Percentiles rank a stretch among this genome's conserved stretches.
Evolutionary conservation across 1,139 yeast genomes (phyloP).

Genomic region (Zygoascus sp.): DNA sequence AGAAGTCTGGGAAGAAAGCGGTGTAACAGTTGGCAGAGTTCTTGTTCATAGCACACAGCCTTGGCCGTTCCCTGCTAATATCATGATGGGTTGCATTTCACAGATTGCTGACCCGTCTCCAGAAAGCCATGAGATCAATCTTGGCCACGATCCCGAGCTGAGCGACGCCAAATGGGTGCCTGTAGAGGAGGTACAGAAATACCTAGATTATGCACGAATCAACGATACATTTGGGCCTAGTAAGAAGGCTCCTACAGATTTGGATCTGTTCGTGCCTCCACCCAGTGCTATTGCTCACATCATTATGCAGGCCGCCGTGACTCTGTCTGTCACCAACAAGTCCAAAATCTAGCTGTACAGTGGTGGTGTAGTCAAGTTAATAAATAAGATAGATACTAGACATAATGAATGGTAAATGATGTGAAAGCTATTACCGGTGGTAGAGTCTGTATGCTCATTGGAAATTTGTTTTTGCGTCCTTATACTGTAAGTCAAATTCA

Average conservation of each 20-base stretch:
- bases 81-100: slow-evolving; percentile 91
- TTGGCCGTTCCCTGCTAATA: slow-evolving; percentile 93
- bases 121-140: slow-evolving; percentile 43
- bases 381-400: no score
- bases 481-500: no score
- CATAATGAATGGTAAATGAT: no score
- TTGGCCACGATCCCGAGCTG: slow-evolving; percentile 81
- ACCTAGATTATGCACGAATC: slow-evolving; percentile 41
- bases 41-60: slow-evolving; percentile 72
- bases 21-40: slow-evolving; percentile 61
- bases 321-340: slow-evolving; percentile 2
- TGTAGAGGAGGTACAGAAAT: slow-evolving; percentile 45
- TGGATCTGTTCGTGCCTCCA: slow-evolving; percentile 43
- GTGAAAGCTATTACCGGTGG: no score
- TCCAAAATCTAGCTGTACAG: background rate
- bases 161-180: slow-evolving; percentile 84
- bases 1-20: slow-evolving; percentile 95
- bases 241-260: slow-evolving; percentile 13
- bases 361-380: no score
- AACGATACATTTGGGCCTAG: slow-evolving; percentile 11
- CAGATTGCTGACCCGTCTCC: slow-evolving; percentile 59
- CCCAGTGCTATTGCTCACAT: slow-evolving; percentile 47
- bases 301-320: slow-evolving; percentile 37
- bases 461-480: no score
- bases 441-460: no score